Evolutionary conservation across 768 basidiomycete genomes (phyloP), one percentile per base, ranked within the genome.

Genomic region (Trametopsis cervina): DNA sequence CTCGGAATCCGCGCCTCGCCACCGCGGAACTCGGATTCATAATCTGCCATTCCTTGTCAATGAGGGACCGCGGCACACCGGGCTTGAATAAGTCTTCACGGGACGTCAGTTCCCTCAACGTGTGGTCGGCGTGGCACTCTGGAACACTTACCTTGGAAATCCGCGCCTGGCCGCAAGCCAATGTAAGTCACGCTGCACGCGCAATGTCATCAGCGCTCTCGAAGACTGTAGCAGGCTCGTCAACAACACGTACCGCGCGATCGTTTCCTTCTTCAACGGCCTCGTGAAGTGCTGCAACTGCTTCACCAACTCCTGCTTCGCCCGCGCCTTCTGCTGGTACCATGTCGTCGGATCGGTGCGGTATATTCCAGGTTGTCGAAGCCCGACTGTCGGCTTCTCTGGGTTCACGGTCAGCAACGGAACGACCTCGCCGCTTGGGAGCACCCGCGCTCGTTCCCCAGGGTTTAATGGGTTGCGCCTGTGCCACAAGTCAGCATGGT

Each of bases 241-340:
- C 23, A 38, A 54, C 22, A 22, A 27, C 15, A 64, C 74, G 44
- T 52, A 78, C 86, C 83, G 70, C 57, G 80, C 73, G 13, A 86
- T 77, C 23, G 75, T 80, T 26, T 63, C 68, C 1, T 69, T 55
- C 9, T 71, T 60, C 17, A 83, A 67, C 36, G 71, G 71, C 27
- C 73, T 70, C 0, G 87, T 89, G 56, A 72, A 81, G 18, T 89
- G 88, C 54, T 89, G 87, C 0, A 85, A 63, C 54, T 85, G 69
- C 18, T 38, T 63, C 0, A 76, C 74, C 4, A 62, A 61, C 15
- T 39, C 36, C 17, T 48, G 17, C n/a, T 59, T 27, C 20, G 40
- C 57, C 42, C 85, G 71, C 11, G 76, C 79, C 42, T 55, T 57
- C 15, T 52, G 54, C 52, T 88, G 85, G 42, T 67, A 75, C 4